phyloP scores from a whole-genome alignment of 495 filamentous ascomycete species.

The Lentithecium fluviatile region DNA sequence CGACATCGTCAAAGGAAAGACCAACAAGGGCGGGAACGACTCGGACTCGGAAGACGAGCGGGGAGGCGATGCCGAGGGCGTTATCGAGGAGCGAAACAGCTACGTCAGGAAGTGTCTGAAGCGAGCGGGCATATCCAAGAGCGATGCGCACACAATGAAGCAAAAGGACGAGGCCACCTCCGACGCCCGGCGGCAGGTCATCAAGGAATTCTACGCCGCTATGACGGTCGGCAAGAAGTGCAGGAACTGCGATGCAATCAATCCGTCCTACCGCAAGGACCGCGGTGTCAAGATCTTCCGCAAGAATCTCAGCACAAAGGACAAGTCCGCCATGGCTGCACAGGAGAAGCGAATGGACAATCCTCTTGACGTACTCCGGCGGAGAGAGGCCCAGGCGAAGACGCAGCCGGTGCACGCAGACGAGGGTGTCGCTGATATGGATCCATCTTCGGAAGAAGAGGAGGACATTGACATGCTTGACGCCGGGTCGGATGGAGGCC shows the following conservation, averaged over 20 bases:
- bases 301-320: slow-evolving; percentile 68
- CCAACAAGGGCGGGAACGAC: slow-evolving; percentile 49
- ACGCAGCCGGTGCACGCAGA: slow-evolving; percentile 49
- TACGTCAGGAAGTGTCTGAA: slow-evolving; percentile 69
- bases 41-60: slow-evolving; percentile 51
- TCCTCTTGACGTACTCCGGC: slow-evolving; percentile 49
- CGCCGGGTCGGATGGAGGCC: slow-evolving; percentile 45
- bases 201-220: slow-evolving; percentile 75
- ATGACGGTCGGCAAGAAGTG: slow-evolving; percentile 68
- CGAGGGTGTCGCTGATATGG: slow-evolving; percentile 70
- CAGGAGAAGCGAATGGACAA: slow-evolving; percentile 67
- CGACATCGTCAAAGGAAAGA: background rate
- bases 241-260: slow-evolving; percentile 63
- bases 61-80: slow-evolving; percentile 46
- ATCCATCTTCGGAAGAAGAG: slow-evolving; percentile 47
- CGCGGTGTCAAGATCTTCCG: slow-evolving; percentile 89
- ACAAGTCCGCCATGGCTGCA: slow-evolving; percentile 69
- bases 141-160: slow-evolving; percentile 53
- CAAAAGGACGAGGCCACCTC: slow-evolving; percentile 79
- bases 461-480: slow-evolving; percentile 47
- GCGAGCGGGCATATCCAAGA: slow-evolving; percentile 51
- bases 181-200: slow-evolving; percentile 67
- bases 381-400: slow-evolving; percentile 27
- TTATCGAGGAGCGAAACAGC: slow-evolving; percentile 64
- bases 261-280: slow-evolving; percentile 77